Conservation (phyloP, 805 yeast genomes). For the Lipomyces orientalis region DNA sequence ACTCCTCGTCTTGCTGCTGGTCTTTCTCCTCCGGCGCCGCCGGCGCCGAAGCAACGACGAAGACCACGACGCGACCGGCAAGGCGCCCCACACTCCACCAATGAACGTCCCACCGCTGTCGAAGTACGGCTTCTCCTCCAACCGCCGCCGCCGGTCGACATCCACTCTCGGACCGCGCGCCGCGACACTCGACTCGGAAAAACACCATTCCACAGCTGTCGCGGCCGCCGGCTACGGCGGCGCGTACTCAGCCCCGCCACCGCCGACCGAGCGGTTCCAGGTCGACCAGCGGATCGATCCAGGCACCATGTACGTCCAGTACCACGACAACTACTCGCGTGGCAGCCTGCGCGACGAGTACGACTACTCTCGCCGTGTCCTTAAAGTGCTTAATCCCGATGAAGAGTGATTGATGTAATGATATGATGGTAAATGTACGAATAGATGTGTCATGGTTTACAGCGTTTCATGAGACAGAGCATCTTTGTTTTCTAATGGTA, state of each 20-base stretch:
- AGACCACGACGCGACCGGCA: constrained; percentile 17
- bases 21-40: constrained; percentile 52
- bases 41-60: constrained; percentile 39
- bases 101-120: constrained; percentile 22
- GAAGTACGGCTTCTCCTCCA: constrained; percentile 29
- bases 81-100: constrained; percentile 13
- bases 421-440: not conserved
- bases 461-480: not conserved
- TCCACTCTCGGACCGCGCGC: constrained; percentile 20
- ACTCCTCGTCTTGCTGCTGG: constrained; percentile 51
- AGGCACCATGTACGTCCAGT: constrained; percentile 52
- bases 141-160: constrained; percentile 26
- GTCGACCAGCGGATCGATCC: constrained; percentile 72
- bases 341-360: constrained; percentile 59
- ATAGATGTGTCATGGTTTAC: not conserved
- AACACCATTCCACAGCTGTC: constrained; percentile 31
- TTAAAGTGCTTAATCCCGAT: constrained; percentile 60
- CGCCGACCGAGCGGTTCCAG: constrained; percentile 42
- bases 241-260: constrained; percentile 33
- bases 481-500: not conserved
- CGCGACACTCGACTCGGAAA: constrained; percentile 24
- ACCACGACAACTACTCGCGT: constrained; percentile 54
- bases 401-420: constrained; percentile 22
- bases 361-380: constrained; percentile 62
- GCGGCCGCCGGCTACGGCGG: constrained; percentile 36